These are phyloP conservation scores for Lepidopterella palustris DNA, from an alignment of 495 filamentous ascomycete species.

Conservation along the genomic window DNA sequence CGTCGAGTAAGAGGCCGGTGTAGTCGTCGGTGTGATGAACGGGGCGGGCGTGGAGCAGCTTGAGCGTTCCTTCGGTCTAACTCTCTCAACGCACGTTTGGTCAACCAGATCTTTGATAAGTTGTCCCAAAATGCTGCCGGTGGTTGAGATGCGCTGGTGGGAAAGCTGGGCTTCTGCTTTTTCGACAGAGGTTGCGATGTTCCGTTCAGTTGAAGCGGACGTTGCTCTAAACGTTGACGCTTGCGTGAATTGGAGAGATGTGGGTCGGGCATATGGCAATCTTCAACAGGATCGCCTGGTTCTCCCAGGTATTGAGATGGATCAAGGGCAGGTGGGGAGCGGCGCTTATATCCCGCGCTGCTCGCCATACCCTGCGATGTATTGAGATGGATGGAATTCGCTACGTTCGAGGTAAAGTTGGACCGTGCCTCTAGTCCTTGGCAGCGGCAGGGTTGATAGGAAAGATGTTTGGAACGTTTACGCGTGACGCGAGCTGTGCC, in stretches of 20 bases:
- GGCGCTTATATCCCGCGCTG: conserved; percentile 11
- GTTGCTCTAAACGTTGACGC: conserved; percentile 16
- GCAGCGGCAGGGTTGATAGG: too few species aligned
- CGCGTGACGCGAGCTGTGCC: too few species aligned
- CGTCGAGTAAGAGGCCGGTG: conserved; percentile 22
- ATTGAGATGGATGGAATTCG: conserved; percentile 5
- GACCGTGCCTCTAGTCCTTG: neutral
- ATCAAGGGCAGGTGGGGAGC: conserved; percentile 10
- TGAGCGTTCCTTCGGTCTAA: conserved; percentile 29
- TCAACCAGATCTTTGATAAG: conserved; percentile 30
- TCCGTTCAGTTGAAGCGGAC: conserved; percentile 6
- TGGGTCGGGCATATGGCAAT: conserved; percentile 20
- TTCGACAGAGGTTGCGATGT: conserved; percentile 18
- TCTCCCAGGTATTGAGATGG: conserved; percentile 9
- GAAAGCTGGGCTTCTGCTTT: conserved; percentile 25
- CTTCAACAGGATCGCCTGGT: conserved; percentile 5
- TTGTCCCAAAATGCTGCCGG: conserved; percentile 29
- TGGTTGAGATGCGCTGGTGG: conserved; percentile 15
- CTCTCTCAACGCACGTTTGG: conserved; percentile 28
- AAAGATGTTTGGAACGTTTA: too few species aligned
- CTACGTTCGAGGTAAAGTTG: neutral
- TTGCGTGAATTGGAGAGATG: conserved; percentile 16
- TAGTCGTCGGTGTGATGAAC: conserved; percentile 9
- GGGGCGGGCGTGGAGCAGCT: conserved; percentile 14
- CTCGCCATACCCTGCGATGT: conserved; percentile 8